Conservation (phyloP, 768 basidiomycete genomes). For the Lentinula sp. region DNA sequence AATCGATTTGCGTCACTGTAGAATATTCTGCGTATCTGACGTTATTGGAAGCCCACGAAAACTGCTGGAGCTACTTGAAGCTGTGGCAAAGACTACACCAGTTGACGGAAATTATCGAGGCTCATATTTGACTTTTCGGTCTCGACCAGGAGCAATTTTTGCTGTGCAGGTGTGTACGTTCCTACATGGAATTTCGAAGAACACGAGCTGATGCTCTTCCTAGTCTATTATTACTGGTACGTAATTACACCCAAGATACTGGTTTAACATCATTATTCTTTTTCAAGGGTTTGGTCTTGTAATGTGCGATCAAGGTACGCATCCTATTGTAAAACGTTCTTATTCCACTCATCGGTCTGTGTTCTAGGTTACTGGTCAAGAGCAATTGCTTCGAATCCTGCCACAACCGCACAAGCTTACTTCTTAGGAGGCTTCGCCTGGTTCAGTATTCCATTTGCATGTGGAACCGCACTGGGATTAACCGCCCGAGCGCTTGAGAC, state of each 20-base stretch:
- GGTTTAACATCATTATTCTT: constrained; percentile 6
- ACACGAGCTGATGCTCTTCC: not conserved
- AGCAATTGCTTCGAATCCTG: constrained; percentile 24
- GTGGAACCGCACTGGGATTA: constrained; percentile 37
- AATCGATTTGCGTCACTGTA: not conserved
- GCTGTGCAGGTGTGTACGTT: constrained; percentile 17
- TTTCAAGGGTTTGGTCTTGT: constrained; percentile 3
- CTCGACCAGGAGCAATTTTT: constrained; percentile 20
- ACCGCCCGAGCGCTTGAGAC: constrained; percentile 21
- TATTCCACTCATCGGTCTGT: not conserved
- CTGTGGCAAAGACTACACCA: constrained; percentile 12
- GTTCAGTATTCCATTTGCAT: constrained; percentile 36
- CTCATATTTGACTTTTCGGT: constrained; percentile 15
- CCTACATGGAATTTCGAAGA: not conserved
- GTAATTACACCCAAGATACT: not conserved
- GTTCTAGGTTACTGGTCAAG: constrained; percentile 15
- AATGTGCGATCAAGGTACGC: constrained; percentile 13
- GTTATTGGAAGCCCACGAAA: constrained; percentile 8
- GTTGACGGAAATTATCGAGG: constrained; percentile 12
- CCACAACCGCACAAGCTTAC: constrained; percentile 23
- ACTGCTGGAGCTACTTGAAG: constrained; percentile 13
- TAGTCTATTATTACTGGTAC: not conserved
- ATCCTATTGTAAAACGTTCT: not conserved
- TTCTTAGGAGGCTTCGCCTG: constrained; percentile 29
- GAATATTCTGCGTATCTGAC: constrained; percentile 8